A percentile compares a stretch with the other conserved stretches of the same genome.
Evolutionary conservation across 352 stramenopile species (phyloP).

Genomic region (Blastocystis sp.): DNA sequence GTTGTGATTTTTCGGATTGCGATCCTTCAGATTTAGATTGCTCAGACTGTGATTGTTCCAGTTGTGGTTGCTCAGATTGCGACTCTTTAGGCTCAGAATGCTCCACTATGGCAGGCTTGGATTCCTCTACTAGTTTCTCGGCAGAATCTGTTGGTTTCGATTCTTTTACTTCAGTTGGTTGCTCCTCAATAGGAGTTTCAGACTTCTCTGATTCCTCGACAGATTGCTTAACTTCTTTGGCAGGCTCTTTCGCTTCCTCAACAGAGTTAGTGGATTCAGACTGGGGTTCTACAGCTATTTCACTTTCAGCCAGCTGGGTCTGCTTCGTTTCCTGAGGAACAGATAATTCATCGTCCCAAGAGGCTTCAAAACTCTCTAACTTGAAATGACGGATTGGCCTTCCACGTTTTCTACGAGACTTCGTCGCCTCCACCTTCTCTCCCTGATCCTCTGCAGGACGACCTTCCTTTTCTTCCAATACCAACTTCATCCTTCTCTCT

Average conservation of each 20-base stretch:
- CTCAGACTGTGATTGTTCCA: no score
- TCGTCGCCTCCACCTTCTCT: not conserved
- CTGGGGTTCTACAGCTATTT: not conserved
- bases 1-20: no score
- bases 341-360: not conserved
- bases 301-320: not conserved
- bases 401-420: not conserved
- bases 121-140: not conserved
- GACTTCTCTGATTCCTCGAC: not conserved
- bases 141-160: not conserved
- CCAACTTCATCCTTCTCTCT: not conserved
- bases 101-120: not conserved
- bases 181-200: not conserved
- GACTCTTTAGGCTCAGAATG: not conserved
- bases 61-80: no score
- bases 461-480: not conserved
- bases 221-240: not conserved
- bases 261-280: not conserved
- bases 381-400: not conserved
- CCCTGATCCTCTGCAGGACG: not conserved
- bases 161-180: not conserved
- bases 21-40: not conserved
- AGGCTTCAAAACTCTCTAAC: slow-evolving; percentile 21
- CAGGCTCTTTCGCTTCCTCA: not conserved
- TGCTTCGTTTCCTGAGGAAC: not conserved